These are phyloP conservation scores for Pichia inconspicua DNA, from an alignment of 1,139 yeast species.

Conservation along the genomic window DNA sequence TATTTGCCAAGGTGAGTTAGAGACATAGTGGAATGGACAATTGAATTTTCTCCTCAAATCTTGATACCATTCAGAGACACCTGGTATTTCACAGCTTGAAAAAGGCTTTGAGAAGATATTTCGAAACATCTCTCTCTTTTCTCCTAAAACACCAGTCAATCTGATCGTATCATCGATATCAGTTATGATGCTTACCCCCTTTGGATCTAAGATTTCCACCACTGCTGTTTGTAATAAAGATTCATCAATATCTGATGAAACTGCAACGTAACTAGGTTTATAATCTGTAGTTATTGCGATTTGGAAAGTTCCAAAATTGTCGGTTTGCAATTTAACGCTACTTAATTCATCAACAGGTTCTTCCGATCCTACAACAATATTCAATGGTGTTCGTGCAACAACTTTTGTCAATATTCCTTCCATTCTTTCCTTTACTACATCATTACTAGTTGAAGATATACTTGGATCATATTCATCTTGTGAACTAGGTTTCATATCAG, in stretches of 20 bases:
- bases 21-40: conserved; percentile 71
- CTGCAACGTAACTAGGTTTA: conserved; percentile 45
- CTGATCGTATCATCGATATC: conserved; percentile 95
- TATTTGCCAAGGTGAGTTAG: conserved; percentile 92
- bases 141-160: conserved; percentile 82
- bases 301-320: conserved; percentile 53
- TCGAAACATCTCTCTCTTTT: conserved; percentile 71
- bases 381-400: conserved; percentile 46
- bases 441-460: conserved; percentile 20
- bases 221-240: conserved; percentile 41
- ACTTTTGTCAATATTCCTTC: conserved; percentile 54
- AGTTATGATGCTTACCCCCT: conserved; percentile 69
- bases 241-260: conserved; percentile 37
- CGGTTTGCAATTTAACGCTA: conserved; percentile 37
- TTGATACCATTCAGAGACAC: conserved; percentile 66
- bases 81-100: conserved; percentile 60
- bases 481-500: conserved; percentile 7
- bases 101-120: conserved; percentile 66
- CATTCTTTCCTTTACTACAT: conserved; percentile 45
- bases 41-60: conserved; percentile 27
- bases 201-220: conserved; percentile 34
- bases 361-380: conserved; percentile 44
- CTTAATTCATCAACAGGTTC: conserved; percentile 24
- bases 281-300: conserved; percentile 43
- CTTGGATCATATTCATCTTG: conserved; percentile 17